Evolutionary conservation across 1,284 basidiomycete species (phyloP).

Genomic region (Neonothopanus nambi): DNA sequence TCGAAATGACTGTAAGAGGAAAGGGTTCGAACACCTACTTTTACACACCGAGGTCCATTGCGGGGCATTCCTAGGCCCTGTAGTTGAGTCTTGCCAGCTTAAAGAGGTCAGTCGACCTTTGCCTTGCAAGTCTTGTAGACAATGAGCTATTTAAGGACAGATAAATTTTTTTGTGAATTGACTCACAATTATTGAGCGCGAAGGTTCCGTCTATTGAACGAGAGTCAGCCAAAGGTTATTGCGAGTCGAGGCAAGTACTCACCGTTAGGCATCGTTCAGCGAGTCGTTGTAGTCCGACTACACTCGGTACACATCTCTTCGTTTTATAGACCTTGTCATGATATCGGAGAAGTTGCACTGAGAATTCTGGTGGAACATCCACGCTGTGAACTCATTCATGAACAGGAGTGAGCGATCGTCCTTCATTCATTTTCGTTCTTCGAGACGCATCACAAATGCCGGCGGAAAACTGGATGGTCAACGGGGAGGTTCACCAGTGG

Average conservation of each 20-base stretch:
- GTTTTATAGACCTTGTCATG: too few species aligned
- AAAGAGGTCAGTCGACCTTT: constrained; percentile 41
- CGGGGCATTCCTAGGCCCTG: constrained; percentile 48
- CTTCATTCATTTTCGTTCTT: too few species aligned
- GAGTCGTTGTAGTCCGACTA: neutral
- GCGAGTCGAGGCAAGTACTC: neutral
- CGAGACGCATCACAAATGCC: too few species aligned
- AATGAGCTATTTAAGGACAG: constrained; percentile 8
- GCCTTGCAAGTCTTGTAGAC: constrained; percentile 52
- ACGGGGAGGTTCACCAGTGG: too few species aligned
- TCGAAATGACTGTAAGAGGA: constrained; percentile 11
- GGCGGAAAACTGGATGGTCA: too few species aligned
- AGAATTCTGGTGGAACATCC: too few species aligned
- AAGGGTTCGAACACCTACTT: constrained; percentile 37
- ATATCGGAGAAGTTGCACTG: too few species aligned
- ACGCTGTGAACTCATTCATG: too few species aligned
- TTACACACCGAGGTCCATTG: constrained; percentile 61
- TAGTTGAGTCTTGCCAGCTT: constrained; percentile 51
- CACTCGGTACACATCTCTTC: too few species aligned
- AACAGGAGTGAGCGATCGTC: too few species aligned
- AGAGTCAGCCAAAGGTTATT: neutral
- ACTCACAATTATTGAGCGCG: constrained; percentile 47
- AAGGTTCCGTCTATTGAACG: constrained; percentile 13
- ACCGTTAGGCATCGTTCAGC: neutral
- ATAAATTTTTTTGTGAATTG: constrained; percentile 5